phyloP scores from a whole-genome alignment of 2,329 filamentous ascomycete species.

The Samsoniella hepiali region DNA sequence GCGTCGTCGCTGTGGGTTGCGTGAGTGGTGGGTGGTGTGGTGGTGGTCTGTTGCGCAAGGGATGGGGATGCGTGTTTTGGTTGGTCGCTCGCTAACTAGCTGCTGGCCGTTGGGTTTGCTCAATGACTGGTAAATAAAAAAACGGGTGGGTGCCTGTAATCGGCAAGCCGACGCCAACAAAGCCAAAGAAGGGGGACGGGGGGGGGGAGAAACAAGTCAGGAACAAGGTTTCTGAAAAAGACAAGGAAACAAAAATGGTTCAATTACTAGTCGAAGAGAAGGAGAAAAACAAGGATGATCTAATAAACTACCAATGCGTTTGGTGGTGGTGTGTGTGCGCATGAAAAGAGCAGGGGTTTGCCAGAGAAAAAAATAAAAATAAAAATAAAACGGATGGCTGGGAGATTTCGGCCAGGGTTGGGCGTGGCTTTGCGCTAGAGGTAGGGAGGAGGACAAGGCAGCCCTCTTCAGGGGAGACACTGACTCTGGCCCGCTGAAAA shows the following conservation, averaged over 20 bases:
- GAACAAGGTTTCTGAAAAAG: neutral
- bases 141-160: too few relatives aligned
- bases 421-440: neutral
- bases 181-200: too few relatives aligned
- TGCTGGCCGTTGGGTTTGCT: too few relatives aligned
- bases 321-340: conserved; percentile 1
- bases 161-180: too few relatives aligned
- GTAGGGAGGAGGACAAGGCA: neutral
- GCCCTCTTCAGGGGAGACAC: too few relatives aligned
- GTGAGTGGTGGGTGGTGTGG: neutral
- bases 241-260: neutral
- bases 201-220: neutral
- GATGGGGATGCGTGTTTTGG: too few relatives aligned
- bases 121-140: too few relatives aligned
- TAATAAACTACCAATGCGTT: neutral
- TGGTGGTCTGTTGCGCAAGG: too few relatives aligned
- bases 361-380: neutral
- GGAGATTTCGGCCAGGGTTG: neutral
- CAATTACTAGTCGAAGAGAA: neutral
- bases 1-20: neutral
- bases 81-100: too few relatives aligned
- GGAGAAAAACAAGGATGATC: neutral
- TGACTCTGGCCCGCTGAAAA: too few relatives aligned
- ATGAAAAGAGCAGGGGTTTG: neutral
- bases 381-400: conserved; percentile 11